Conservation (phyloP, 805 yeast species). For the Maudiozyma pseudohumilis region DNA sequence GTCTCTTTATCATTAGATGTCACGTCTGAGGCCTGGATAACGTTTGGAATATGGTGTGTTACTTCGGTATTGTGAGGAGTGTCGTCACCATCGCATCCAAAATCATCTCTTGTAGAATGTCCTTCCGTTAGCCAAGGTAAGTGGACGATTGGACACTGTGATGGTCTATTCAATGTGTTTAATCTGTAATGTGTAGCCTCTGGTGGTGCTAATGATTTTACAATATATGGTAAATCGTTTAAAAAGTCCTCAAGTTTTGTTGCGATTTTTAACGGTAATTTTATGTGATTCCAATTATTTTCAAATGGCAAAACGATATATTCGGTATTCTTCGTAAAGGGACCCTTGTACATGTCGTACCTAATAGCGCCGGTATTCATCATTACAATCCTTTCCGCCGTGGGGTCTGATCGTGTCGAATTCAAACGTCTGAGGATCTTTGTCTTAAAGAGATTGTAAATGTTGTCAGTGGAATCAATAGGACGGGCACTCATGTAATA, state of each 20-base stretch:
- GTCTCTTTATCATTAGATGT: slow-evolving; percentile 16
- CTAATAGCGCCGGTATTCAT: slow-evolving; percentile 84
- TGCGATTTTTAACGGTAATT: slow-evolving; percentile 52
- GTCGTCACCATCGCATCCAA: slow-evolving; percentile 84
- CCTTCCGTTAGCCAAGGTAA: slow-evolving; percentile 44
- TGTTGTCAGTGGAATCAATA: slow-evolving; percentile 43
- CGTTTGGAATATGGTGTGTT: slow-evolving; percentile 65
- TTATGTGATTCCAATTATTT: slow-evolving; percentile 65
- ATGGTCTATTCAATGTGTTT: neutral
- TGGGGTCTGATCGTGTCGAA: slow-evolving; percentile 19
- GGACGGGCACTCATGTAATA: slow-evolving; percentile 64
- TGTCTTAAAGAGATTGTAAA: slow-evolving; percentile 50
- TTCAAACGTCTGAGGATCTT: slow-evolving; percentile 40
- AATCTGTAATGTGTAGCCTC: neutral
- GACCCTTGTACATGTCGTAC: slow-evolving; percentile 77
- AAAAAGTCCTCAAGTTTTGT: slow-evolving; percentile 41
- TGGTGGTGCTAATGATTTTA: slow-evolving; percentile 13
- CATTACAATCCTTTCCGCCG: slow-evolving; percentile 42
- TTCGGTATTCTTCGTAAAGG: slow-evolving; percentile 69
- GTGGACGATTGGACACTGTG: slow-evolving; percentile 18
- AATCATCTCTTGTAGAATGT: slow-evolving; percentile 73
- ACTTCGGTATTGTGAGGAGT: slow-evolving; percentile 52
- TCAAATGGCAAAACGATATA: slow-evolving; percentile 79
- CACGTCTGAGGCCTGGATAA: slow-evolving; percentile 40
- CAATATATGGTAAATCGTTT: slow-evolving; percentile 36